Evolutionary conservation across 129 eudicot genomes (phyloP).

Genomic region (Daucus carota): DNA sequence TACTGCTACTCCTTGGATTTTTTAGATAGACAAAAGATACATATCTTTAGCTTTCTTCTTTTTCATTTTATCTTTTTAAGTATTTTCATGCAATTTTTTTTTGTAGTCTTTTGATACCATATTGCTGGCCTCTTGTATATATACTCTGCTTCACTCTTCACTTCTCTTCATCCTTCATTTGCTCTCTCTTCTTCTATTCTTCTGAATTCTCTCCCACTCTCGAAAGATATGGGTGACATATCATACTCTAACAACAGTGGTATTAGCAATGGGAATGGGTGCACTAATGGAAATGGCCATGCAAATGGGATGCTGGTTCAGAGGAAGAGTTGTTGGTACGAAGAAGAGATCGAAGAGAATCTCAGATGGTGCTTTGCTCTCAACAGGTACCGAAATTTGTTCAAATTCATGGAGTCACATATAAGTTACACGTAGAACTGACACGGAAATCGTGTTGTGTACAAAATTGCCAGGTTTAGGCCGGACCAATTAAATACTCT

Average conservation of each 20-base stretch:
- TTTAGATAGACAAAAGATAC: constrained; percentile 2
- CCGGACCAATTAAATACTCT: too few species aligned
- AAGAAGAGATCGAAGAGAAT: constrained; percentile 76
- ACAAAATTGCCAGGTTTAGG: too few species aligned
- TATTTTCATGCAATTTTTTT: neutral
- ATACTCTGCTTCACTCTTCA: constrained; percentile 20
- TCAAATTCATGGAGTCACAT: neutral
- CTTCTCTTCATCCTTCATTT: constrained; percentile 14
- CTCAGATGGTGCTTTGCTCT: constrained; percentile 75
- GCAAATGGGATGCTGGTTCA: constrained; percentile 21
- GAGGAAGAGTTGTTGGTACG: constrained; percentile 87
- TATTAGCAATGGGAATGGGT: constrained; percentile 15
- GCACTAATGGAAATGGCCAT: constrained; percentile 27
- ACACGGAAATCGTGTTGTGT: neutral
- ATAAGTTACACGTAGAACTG: neutral
- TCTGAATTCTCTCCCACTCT: neutral
- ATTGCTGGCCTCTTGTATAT: constrained; percentile 18
- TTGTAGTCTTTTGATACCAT: neutral
- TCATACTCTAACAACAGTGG: constrained; percentile 32
- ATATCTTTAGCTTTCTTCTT: constrained; percentile 13
- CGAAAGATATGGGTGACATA: constrained; percentile 48
- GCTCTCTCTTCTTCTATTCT: neutral
- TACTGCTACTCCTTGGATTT: neutral
- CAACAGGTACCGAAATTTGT: constrained; percentile 39
- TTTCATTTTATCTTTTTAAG: neutral